Base-by-base conservation (phyloP, 257 asterid species). In the Solanum tacnaense region DNA sequence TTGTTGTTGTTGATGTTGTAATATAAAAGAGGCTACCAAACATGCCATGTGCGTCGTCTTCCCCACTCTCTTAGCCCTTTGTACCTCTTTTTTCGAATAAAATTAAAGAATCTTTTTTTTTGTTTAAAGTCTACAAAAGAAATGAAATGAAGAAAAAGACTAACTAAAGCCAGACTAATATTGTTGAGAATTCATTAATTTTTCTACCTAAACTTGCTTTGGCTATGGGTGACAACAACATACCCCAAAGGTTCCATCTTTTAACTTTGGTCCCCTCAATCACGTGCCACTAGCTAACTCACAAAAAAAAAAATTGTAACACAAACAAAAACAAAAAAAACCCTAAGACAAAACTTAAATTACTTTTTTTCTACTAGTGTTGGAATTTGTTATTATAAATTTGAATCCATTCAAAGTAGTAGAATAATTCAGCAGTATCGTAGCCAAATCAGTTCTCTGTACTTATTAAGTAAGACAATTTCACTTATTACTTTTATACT, bases 21-120 rank as follows among this genome's bases (percentile, higher is more conserved):
- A 58, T 31, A 67, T 67, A 39, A 62, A 85, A 78, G 88, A 91
- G 88, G 87, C 92, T 89, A 91, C 75, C 84, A 90, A 93, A 91
- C 98, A 94, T 85, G 91, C 94, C 98, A 96, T 96, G 98, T 96
- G 98, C 98, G 86, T 92, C 91, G 88, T 94, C 96, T 88, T 89
- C 93, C 95, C 94, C 94, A 89, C 94, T 83, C 89, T 87, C 82
- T 87, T 84, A 67, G 88, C 76, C 87, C 88, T 79, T 78, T 90
- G 41, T 82, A 89, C 84, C 90, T 87, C 75, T 49, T 82, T 86
- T 73, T 89, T 68, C 39, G 62, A 79, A 71, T 70, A 65, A 78
- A 83, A 65, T 65, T 65, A 65, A 65, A 88, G 87, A 84, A 89
- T 88, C 90, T 89, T 91, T 89, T 68, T 88, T 81, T 88, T 86